These are phyloP conservation scores for Moricandia arvensis DNA, from an alignment of 345 rosid genomes.

Conservation along the genomic window DNA sequence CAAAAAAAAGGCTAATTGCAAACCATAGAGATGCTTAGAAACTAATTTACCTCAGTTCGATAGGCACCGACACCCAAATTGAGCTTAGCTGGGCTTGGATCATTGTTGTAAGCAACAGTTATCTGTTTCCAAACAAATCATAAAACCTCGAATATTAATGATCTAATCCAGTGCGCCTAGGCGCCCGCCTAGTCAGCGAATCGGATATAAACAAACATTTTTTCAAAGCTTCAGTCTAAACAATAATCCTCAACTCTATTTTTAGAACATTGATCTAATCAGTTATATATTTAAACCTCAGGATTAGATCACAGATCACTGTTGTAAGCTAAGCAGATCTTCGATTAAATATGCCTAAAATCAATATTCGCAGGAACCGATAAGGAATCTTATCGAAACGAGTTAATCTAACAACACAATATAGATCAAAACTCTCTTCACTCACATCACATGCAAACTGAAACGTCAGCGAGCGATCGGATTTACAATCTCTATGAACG, in stretches of 20 bases:
- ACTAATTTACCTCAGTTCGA: slow-evolving; percentile 74
- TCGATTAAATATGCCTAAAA: background rate
- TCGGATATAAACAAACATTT: no score
- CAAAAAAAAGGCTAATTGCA: slow-evolving; percentile 17
- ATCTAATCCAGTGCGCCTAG: no score
- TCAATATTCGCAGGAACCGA: no score
- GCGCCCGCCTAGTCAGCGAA: no score
- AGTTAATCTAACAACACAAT: background rate
- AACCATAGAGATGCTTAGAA: background rate
- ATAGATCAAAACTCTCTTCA: background rate
- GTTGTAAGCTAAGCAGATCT: background rate
- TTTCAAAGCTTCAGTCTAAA: no score
- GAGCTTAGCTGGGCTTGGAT: slow-evolving; percentile 76
- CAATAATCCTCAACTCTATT: no score
- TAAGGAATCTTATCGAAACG: background rate
- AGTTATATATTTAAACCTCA: no score
- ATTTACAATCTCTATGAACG: background rate
- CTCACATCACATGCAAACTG: background rate
- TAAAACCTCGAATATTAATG: background rate
- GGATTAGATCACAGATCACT: background rate
- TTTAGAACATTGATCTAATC: background rate
- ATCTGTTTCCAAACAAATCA: slow-evolving; percentile 39
- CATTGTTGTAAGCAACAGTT: slow-evolving; percentile 92
- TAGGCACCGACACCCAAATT: slow-evolving; percentile 98
- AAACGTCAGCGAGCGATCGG: no score